Base-by-base conservation (phyloP, 2,329 filamentous ascomycete species). In the Diatrype stigma region DNA sequence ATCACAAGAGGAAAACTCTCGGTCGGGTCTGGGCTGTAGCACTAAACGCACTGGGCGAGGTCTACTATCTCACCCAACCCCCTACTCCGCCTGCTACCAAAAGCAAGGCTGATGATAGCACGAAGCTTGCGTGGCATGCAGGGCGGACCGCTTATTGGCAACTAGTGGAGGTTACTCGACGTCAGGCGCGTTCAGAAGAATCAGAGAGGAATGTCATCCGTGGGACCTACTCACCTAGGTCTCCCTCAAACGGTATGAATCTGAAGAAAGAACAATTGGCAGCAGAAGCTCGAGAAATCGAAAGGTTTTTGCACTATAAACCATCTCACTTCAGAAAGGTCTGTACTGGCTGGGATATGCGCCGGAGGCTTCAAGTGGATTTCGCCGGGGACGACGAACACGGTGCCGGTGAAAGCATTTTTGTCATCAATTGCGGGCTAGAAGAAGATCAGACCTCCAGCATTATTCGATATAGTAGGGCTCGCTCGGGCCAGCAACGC, bases 281-380 rank as follows among this genome's bases (percentile, higher is more conserved):
- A 35, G 85, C 88, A 2, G 91, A 96, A 66, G 90, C 90, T 1
- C 79, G 80, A 46, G 90, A 95, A 67, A 90, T 96, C 49, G 88
- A 96, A 60, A 81, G 78, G 40, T 95, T 88, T 58, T 68, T 95
- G 17, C 75, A 74, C 0, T 84, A 87, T 60, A 85, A 82, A 58
- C 92, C 93, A 3, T 80, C 82, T 38, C 82, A 95, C 59, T 96
- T 96, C 66, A 84, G 86, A 21, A 86, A 85, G 61, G 75, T 83
- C 1, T 97, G 89, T 63, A 74, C 87, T 51, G 87, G 88, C 2
- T 97, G 94, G 93, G 89, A 97, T 63, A 97, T 97, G 92, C 84
- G 84, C 48, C 82, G 91, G 53, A 84, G 76, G 55, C 73, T 97
- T 2, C 87, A 94, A 61, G 90, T 96, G 2, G 94, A 99, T 64